Evolutionary conservation across 2,329 filamentous ascomycete genomes (phyloP).

Genomic region (Ambrosiella cleistominuta): DNA sequence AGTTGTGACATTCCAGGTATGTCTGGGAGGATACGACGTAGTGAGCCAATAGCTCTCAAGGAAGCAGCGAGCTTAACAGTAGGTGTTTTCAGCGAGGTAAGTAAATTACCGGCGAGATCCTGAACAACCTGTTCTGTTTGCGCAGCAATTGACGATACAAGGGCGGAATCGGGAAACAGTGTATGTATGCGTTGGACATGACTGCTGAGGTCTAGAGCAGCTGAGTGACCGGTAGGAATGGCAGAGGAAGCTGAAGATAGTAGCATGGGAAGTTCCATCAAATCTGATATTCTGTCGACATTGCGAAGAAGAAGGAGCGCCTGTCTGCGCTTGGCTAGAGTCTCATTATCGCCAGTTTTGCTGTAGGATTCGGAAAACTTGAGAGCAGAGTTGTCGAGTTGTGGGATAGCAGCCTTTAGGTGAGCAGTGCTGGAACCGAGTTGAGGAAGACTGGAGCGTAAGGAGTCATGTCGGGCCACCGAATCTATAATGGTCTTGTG

Average conservation of each 20-base stretch:
- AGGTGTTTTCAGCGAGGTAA: conserved; percentile 57
- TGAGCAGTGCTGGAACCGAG: conserved; percentile 48
- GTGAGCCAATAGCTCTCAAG: conserved; percentile 79
- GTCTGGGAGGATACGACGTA: conserved; percentile 73
- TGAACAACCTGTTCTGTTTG: conserved; percentile 81
- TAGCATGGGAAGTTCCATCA: conserved; percentile 75
- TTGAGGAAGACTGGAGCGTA: conserved; percentile 53
- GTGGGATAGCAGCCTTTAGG: conserved; percentile 56
- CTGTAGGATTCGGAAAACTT: conserved; percentile 71
- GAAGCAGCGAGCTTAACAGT: conserved; percentile 75
- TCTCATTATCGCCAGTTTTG: conserved; percentile 49
- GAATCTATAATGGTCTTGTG: conserved; percentile 73
- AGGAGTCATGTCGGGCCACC: conserved; percentile 55
- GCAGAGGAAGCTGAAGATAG: conserved; percentile 61
- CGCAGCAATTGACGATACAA: conserved; percentile 53
- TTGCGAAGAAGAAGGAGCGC: conserved; percentile 71
- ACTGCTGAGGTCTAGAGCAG: conserved; percentile 78
- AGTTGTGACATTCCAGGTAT: conserved; percentile 15
- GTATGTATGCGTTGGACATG: conserved; percentile 76
- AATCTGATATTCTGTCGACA: conserved; percentile 73
- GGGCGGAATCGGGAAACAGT: conserved; percentile 60
- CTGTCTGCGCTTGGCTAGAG: conserved; percentile 57
- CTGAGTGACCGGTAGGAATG: conserved; percentile 59
- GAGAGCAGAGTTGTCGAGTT: conserved; percentile 60
- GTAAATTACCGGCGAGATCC: conserved; percentile 70